These are phyloP conservation scores for Sherardia arvensis DNA, from an alignment of 257 asterid species.

Conservation along the genomic window DNA sequence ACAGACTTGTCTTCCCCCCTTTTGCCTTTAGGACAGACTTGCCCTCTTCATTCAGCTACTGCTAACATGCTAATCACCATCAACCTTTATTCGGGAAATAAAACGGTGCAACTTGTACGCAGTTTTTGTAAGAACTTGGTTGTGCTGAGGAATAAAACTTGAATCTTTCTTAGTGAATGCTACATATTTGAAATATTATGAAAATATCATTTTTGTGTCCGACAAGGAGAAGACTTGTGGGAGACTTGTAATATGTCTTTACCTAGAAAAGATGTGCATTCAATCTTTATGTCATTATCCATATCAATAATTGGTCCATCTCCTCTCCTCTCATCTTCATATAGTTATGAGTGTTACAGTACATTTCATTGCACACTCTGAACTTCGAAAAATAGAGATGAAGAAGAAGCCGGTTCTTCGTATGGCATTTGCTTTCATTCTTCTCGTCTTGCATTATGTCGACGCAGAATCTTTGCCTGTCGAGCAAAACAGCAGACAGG, in stretches of 20 bases:
- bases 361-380: background rate
- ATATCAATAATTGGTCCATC: no score
- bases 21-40: background rate
- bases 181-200: background rate
- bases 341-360: background rate
- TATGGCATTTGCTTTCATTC: constrained; percentile 2
- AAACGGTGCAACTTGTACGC: background rate
- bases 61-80: background rate
- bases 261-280: no score
- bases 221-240: background rate
- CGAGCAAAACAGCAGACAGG: constrained; percentile 9
- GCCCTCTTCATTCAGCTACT: background rate
- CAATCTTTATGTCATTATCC: no score
- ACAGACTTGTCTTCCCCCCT: background rate
- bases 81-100: background rate
- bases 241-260: background rate
- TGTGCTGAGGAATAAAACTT: background rate
- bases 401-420: background rate
- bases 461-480: background rate
- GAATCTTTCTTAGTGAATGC: background rate
- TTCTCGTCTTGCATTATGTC: constrained; percentile 13
- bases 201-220: no score
- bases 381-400: constrained; percentile 15
- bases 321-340: background rate
- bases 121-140: background rate